phyloP scores from a whole-genome alignment of 495 filamentous ascomycete species.

The Penicillium antarcticum region DNA sequence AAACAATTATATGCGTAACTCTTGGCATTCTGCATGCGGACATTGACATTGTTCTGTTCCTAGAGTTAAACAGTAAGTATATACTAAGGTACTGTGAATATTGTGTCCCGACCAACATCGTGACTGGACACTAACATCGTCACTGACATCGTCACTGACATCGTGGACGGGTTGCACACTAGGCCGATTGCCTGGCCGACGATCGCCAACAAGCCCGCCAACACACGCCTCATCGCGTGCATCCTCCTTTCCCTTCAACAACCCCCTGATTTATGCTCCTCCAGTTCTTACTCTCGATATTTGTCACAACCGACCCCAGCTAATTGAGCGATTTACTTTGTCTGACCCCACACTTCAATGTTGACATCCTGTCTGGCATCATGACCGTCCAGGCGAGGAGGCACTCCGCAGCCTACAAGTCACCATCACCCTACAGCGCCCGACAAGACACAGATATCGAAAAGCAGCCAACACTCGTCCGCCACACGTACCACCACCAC shows the following conservation, averaged over 20 bases:
- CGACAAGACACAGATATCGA: conserved; percentile 32
- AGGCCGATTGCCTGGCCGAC: conserved; percentile 23
- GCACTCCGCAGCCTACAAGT: conserved; percentile 29
- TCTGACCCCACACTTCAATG: conserved; percentile 9
- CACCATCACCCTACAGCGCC: conserved; percentile 21
- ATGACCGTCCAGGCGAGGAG: conserved; percentile 40
- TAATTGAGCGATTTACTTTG: conserved; percentile 1
- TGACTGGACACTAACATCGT: too few relatives aligned
- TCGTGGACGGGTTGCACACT: too few relatives aligned
- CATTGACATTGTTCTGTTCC: too few relatives aligned
- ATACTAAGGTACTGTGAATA: too few relatives aligned
- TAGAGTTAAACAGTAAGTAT: too few relatives aligned
- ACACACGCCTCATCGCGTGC: conserved; percentile 12
- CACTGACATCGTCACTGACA: too few relatives aligned
- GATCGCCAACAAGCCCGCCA: conserved; percentile 11
- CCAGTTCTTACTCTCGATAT: neutral
- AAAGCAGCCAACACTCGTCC: conserved; percentile 28
- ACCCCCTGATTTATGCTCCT: neutral
- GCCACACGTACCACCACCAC: conserved; percentile 21
- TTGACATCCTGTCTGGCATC: conserved; percentile 17
- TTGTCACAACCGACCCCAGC: neutral
- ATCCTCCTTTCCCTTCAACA: neutral
- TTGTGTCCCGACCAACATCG: too few relatives aligned
- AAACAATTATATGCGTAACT: neutral
- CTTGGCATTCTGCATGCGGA: neutral